Percentiles rank a stretch among this genome's conserved stretches.
Evolutionary conservation across 371 early-diverging fungal species (phyloP).

Genomic region (Sporodiniella umbellata): DNA sequence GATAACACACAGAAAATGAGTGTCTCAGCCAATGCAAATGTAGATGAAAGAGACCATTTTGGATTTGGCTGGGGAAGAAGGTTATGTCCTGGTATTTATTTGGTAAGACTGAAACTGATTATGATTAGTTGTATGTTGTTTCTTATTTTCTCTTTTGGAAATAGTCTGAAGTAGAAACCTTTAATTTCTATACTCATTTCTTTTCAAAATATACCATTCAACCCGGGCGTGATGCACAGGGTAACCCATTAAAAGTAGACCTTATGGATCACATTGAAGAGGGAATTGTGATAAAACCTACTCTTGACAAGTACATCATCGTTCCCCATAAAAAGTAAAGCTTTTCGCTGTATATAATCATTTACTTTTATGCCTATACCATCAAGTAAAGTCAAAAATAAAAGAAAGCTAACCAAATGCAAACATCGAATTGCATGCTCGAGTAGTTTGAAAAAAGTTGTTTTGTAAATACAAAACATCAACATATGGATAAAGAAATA

Average conservation of each 20-base stretch:
- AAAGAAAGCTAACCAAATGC: no score
- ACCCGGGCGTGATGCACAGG: slow-evolving; percentile 4
- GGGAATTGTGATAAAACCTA: slow-evolving; percentile 2
- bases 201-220: neutral
- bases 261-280: slow-evolving; percentile 2
- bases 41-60: slow-evolving; percentile 3
- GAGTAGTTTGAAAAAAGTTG: no score
- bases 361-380: neutral
- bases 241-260: neutral
- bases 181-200: no score
- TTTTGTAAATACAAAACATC: no score
- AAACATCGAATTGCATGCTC: no score
- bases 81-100: slow-evolving; percentile 10
- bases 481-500: no score
- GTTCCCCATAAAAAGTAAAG: neutral
- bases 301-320: slow-evolving; percentile 1
- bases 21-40: slow-evolving; percentile 1
- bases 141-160: neutral
- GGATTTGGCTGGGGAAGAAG: slow-evolving; percentile 13
- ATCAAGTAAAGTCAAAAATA: no score
- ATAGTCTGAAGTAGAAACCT: no score
- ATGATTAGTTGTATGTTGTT: neutral
- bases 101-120: slow-evolving; percentile 2
- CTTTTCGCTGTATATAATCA: neutral
- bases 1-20: neutral